phyloP scores from a whole-genome alignment of 1,284 basidiomycete species.

The Pseudozyma sp. region DNA sequence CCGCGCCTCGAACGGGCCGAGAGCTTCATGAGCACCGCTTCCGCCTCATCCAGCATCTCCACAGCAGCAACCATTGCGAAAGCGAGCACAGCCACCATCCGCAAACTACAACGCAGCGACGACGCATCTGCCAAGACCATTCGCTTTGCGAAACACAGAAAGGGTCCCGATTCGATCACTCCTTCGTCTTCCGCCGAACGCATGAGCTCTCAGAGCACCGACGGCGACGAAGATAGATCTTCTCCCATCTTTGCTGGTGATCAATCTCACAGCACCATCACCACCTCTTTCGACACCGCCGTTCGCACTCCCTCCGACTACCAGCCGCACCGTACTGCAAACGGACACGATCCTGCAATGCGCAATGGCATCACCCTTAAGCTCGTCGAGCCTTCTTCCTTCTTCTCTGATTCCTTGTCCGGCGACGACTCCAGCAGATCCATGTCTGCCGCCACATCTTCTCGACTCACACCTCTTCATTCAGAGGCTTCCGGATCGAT shows the following conservation, averaged over 20 bases:
- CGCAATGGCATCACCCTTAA: not conserved
- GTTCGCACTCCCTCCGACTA: conserved; percentile 8
- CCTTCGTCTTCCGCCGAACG: conserved; percentile 28
- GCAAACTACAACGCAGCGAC: conserved; percentile 22
- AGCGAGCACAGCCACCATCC: conserved; percentile 43
- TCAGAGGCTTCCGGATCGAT: not conserved
- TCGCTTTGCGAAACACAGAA: conserved; percentile 28
- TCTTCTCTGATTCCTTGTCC: conserved; percentile 35
- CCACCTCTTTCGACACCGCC: conserved; percentile 26
- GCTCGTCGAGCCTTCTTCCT: conserved; percentile 17
- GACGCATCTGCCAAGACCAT: conserved; percentile 28
- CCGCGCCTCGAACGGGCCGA: conserved; percentile 28
- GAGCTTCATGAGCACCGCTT: conserved; percentile 41
- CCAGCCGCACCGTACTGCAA: not conserved
- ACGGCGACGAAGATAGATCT: conserved; percentile 14
- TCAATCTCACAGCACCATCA: conserved; percentile 18
- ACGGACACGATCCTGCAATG: not conserved
- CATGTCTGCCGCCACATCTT: conserved; percentile 10
- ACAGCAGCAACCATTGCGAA: conserved; percentile 41
- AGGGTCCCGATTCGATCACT: conserved; percentile 14
- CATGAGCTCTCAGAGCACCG: conserved; percentile 22
- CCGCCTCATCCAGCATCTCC: conserved; percentile 16
- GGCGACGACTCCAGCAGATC: conserved; percentile 12
- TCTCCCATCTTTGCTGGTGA: conserved; percentile 20
- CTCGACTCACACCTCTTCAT: conserved; percentile 9